Base-by-base conservation (phyloP, 2,329 filamentous ascomycete species). In the Alternaria hordeiaustralica region DNA sequence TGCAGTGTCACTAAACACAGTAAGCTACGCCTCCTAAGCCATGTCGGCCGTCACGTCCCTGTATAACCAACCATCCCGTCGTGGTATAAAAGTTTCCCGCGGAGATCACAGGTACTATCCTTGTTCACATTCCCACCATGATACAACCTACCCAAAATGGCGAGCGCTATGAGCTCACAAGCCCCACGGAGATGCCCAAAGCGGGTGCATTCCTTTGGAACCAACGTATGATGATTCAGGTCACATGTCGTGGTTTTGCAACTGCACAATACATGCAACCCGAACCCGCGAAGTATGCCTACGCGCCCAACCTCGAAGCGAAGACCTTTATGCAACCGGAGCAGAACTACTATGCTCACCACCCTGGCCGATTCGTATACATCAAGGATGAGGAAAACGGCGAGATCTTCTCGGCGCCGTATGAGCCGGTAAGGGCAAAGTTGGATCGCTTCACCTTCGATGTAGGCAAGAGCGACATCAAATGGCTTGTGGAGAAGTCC, bases 311-410 rank as follows among this genome's bases (percentile, higher is more conserved):
- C 60, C 81, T 88, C 60, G 86, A 88, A 75, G 84, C 84, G 63
- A 85, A 83, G 74, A 88, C 86, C 4, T 88, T 88, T 71, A 88
- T 88, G 86, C 86, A 88, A 71, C 86, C 86, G 1, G 86, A 88
- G 75, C 85, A 86, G 68, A 86, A 84, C 73, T 88, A 88, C 79
- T 88, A 87, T 68, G 79, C 84, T 8, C 85, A 88, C 71, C 86
- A 88, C 69, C 86, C 86, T 3, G 86, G 86, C 44, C 85, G 86
- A 4, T 88, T 88, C 69, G 85, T 87, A 54, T 88, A 88, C 67
- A 71, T 88, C 76, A 87, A 87, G 68, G 86, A 88, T 66, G 85
- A 87, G 65, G 84, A 86, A 59, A 82, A 80, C 0, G 79, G 79
- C 15, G 69, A 84, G 33, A 61, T 87, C 6, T 88, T 87, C 77